These are phyloP conservation scores for Termitomyces heimii DNA, from an alignment of 768 basidiomycete genomes.

Conservation along the genomic window DNA sequence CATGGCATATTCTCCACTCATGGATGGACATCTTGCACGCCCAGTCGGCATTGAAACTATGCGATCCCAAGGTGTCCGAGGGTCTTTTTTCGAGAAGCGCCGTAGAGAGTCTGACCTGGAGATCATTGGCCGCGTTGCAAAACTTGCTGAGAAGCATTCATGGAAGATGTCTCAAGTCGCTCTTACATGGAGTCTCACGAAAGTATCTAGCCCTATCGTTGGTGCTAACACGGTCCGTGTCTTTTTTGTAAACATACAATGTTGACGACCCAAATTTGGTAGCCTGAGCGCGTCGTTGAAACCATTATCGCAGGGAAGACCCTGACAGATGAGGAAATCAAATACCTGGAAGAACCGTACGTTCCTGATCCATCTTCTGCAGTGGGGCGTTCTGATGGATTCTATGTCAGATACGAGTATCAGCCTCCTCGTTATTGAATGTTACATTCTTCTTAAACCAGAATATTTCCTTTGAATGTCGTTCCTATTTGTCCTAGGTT, in stretches of 20 bases:
- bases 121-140: slow-evolving; percentile 31
- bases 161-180: slow-evolving; percentile 39
- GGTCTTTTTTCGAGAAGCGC: slow-evolving; percentile 11
- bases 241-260: slow-evolving; percentile 20
- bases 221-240: slow-evolving; percentile 11
- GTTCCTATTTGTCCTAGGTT: too few relatives aligned
- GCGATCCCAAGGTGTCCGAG: slow-evolving; percentile 8
- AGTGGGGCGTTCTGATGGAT: background rate
- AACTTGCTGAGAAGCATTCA: slow-evolving; percentile 33
- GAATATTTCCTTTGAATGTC: too few relatives aligned
- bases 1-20: slow-evolving; percentile 43
- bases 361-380: too few relatives aligned
- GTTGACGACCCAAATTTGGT: slow-evolving; percentile 23
- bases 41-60: slow-evolving; percentile 21
- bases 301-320: background rate
- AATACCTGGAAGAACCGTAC: background rate
- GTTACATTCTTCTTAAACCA: too few relatives aligned
- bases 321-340: background rate
- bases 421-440: background rate
- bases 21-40: slow-evolving; percentile 29
- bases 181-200: slow-evolving; percentile 33
- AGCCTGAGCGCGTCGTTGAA: background rate
- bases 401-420: background rate
- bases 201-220: slow-evolving; percentile 28
- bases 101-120: slow-evolving; percentile 20